Conservation (phyloP, 2,329 filamentous ascomycete genomes). For the Elsinoe necatrix region DNA sequence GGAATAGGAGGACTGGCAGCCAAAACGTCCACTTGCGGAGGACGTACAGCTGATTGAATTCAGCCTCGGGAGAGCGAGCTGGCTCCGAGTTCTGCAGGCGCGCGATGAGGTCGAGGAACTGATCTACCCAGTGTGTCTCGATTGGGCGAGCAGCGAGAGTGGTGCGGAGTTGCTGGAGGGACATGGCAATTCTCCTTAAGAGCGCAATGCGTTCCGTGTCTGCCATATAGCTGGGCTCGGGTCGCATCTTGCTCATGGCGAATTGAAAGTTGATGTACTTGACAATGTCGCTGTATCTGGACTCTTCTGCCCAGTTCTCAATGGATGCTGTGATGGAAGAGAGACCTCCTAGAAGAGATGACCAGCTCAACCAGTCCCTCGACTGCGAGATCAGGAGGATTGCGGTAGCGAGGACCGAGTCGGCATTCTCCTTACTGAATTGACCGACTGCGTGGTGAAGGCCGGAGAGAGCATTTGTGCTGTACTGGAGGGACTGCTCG, state of each 20-base stretch:
- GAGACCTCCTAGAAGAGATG: constrained; percentile 82
- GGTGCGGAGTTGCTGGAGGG: constrained; percentile 37
- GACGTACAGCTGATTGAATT: constrained; percentile 82
- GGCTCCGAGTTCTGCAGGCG: constrained; percentile 35
- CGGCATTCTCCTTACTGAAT: constrained; percentile 79
- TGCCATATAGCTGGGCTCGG: neutral
- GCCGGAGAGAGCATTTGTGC: constrained; percentile 75
- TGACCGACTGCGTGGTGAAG: constrained; percentile 77
- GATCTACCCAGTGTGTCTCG: constrained; percentile 42
- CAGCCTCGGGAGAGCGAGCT: constrained; percentile 57
- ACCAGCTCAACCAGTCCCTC: constrained; percentile 91
- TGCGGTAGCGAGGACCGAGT: constrained; percentile 85
- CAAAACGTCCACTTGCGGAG: constrained; percentile 92
- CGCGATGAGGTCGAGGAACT: constrained; percentile 41
- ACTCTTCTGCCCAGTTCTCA: constrained; percentile 85
- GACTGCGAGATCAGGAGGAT: constrained; percentile 93
- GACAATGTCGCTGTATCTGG: constrained; percentile 75
- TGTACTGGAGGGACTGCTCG: constrained; percentile 83
- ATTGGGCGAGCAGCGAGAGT: constrained; percentile 38
- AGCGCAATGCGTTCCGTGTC: constrained; percentile 18
- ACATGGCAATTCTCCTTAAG: constrained; percentile 35
- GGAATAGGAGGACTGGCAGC: constrained; percentile 77
- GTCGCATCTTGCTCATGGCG: neutral
- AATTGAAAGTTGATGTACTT: constrained; percentile 23
- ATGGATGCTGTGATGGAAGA: constrained; percentile 84